phyloP scores from a whole-genome alignment of 2,329 filamentous ascomycete species.

The Epichloe sp. region DNA sequence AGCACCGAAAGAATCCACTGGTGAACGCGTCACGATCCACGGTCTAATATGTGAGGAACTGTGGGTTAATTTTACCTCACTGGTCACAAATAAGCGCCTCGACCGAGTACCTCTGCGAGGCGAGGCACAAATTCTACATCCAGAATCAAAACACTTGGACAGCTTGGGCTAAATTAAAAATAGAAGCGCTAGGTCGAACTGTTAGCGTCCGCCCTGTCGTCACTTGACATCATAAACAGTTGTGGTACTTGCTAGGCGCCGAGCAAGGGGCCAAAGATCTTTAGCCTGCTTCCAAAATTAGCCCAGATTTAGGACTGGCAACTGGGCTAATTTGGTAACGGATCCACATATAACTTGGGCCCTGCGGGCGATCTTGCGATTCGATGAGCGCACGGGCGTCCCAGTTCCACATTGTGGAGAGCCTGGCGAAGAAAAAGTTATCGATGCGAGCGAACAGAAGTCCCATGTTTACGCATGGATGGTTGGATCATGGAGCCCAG shows the following conservation, averaged over 20 bases:
- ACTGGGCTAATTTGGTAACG: constrained; percentile 8
- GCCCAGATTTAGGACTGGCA: constrained; percentile 4
- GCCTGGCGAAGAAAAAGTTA: not conserved
- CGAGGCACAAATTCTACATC: too few relatives aligned
- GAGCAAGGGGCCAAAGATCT: not conserved
- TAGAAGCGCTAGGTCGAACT: constrained; percentile 10
- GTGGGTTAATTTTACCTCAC: too few relatives aligned
- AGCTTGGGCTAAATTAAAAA: constrained; percentile 24
- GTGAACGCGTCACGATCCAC: too few relatives aligned
- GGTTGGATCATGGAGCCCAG: too few relatives aligned
- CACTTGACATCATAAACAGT: not conserved
- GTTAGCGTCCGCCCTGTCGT: not conserved
- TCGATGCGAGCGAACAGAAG: too few relatives aligned
- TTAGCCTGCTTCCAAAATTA: constrained; percentile 8
- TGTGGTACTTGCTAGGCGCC: constrained; percentile 8
- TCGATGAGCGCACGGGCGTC: constrained; percentile 1
- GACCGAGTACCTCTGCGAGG: not conserved
- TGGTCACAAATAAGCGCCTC: too few relatives aligned
- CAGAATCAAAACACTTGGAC: not conserved
- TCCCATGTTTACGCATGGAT: too few relatives aligned
- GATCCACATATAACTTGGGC: not conserved
- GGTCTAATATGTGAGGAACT: too few relatives aligned
- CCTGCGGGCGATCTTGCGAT: not conserved
- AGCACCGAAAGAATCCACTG: too few relatives aligned
- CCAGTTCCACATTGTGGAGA: not conserved